Conservation (phyloP, 1,139 yeast species). For the Geotrichum citri-aurantii region DNA sequence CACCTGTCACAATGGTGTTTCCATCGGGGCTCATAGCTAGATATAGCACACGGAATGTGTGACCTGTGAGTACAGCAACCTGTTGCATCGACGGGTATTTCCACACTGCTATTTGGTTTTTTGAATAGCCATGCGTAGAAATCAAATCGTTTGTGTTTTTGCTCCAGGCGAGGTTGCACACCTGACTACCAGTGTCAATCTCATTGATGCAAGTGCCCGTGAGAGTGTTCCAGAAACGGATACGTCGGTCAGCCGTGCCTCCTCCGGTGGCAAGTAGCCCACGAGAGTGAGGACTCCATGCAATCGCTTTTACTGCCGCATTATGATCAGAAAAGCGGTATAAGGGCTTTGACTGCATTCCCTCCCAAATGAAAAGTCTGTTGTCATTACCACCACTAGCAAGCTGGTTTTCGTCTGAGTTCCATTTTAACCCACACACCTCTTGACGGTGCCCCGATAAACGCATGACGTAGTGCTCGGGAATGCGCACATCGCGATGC, state of each 20-base stretch:
- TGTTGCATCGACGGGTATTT: conserved; percentile 91
- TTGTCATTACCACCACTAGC: conserved; percentile 97
- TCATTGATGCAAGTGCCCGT: conserved; percentile 71
- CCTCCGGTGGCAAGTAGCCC: conserved; percentile 95
- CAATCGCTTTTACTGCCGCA: conserved; percentile 94
- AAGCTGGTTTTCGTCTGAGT: conserved; percentile 60
- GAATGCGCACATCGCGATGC: conserved; percentile 86
- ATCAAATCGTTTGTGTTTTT: conserved; percentile 86
- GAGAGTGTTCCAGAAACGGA: conserved; percentile 88
- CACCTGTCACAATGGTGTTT: conserved; percentile 96
- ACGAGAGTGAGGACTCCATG: conserved; percentile 97
- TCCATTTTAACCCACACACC: conserved; percentile 96
- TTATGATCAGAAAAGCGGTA: conserved; percentile 74
- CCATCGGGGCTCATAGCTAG: conserved; percentile 95
- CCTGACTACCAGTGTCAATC: conserved; percentile 92
- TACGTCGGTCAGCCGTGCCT: conserved; percentile 88
- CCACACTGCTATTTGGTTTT: conserved; percentile 92
- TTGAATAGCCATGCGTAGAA: conserved; percentile 90
- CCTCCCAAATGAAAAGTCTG: conserved; percentile 67
- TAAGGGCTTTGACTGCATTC: conserved; percentile 58
- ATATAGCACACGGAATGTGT: conserved; percentile 85
- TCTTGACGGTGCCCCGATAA: conserved; percentile 77
- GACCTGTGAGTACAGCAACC: conserved; percentile 89
- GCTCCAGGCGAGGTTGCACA: conserved; percentile 92
- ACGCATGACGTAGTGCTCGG: conserved; percentile 71